Percentiles rank a stretch among this genome's conserved stretches.
phyloP scores from a whole-genome alignment of 176 grass and related monocot species.

The Carex parvula region DNA sequence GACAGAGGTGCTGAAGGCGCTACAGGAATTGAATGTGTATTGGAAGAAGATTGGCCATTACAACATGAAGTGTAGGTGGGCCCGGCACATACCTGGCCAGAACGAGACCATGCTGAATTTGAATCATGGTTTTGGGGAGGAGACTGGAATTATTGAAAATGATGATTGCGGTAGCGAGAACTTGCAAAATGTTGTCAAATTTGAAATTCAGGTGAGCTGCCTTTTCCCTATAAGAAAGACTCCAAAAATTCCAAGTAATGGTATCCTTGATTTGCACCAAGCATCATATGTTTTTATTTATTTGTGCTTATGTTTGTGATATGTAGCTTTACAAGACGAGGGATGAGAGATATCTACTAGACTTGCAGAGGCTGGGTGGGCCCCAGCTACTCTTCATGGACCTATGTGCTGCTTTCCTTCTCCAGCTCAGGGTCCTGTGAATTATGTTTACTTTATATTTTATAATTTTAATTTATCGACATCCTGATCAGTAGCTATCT shows the following conservation, averaged over 20 bases:
- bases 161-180: slow-evolving; percentile 30
- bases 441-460: neutral
- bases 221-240: neutral
- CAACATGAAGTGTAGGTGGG: slow-evolving; percentile 89
- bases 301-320: slow-evolving; percentile 13
- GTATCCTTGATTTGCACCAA: neutral
- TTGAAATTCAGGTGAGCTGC: slow-evolving; percentile 74
- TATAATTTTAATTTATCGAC: slow-evolving; percentile 21
- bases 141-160: slow-evolving; percentile 56
- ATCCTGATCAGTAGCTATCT: slow-evolving; percentile 19
- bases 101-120: slow-evolving; percentile 48
- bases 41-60: slow-evolving; percentile 95
- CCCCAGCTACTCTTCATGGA: slow-evolving; percentile 76
- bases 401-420: slow-evolving; percentile 66
- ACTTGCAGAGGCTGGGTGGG: slow-evolving; percentile 68
- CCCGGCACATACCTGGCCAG: slow-evolving; percentile 42
- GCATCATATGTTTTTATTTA: neutral
- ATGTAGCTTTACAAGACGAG: slow-evolving; percentile 84
- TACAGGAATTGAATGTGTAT: slow-evolving; percentile 71
- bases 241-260: neutral
- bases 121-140: slow-evolving; percentile 46
- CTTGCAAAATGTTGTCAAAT: slow-evolving; percentile 52
- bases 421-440: slow-evolving; percentile 75
- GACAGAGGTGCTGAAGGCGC: slow-evolving; percentile 65
- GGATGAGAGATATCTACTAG: slow-evolving; percentile 81